A percentile compares a stretch with the other conserved stretches of the same genome.
Conservation (phyloP, 768 basidiomycete genomes). For the Omphalotus guepiniiformis region DNA sequence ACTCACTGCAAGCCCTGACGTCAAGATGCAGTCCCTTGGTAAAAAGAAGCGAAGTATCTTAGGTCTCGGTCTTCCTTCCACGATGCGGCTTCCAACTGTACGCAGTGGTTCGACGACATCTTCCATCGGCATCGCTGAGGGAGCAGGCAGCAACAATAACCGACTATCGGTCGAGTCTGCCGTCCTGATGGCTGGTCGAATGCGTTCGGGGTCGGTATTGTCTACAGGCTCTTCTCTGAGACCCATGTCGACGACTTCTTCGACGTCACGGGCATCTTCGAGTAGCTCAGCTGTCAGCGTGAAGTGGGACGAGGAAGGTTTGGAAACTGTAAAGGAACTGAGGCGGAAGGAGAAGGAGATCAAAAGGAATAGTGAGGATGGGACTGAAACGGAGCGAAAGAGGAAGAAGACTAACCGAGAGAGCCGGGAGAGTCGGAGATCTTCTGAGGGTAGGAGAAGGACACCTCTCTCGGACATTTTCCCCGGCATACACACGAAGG, state of each 20-base stretch:
- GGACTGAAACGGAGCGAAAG: conserved; percentile 31
- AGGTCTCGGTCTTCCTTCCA: conserved; percentile 56
- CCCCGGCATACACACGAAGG: conserved; percentile 32
- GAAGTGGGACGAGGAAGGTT: conserved; percentile 46
- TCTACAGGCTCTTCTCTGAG: conserved; percentile 40
- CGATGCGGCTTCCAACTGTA: conserved; percentile 41
- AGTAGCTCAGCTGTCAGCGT: conserved; percentile 43
- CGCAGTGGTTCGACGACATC: conserved; percentile 36
- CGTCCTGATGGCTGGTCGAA: conserved; percentile 16
- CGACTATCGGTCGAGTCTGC: conserved; percentile 35
- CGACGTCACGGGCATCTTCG: conserved; percentile 27
- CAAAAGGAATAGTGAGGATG: conserved; percentile 24
- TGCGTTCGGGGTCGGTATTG: conserved; percentile 33
- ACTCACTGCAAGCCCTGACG: conserved; percentile 34
- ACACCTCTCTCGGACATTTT: conserved; percentile 59
- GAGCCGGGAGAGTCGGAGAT: conserved; percentile 38
- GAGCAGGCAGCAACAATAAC: conserved; percentile 18
- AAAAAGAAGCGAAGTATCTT: conserved; percentile 62
- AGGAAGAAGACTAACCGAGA: conserved; percentile 21
- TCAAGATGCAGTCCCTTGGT: conserved; percentile 33
- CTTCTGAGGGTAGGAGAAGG: conserved; percentile 48
- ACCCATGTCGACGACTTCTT: conserved; percentile 35
- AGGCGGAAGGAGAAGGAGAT: conserved; percentile 34
- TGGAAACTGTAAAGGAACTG: conserved; percentile 46
- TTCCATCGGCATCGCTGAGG: conserved; percentile 16